Percentiles rank a stretch among this genome's conserved stretches.
These are phyloP conservation scores for Dioscorea zingiberensis DNA, from an alignment of 106 monocot genomes.

Conservation along the genomic window DNA sequence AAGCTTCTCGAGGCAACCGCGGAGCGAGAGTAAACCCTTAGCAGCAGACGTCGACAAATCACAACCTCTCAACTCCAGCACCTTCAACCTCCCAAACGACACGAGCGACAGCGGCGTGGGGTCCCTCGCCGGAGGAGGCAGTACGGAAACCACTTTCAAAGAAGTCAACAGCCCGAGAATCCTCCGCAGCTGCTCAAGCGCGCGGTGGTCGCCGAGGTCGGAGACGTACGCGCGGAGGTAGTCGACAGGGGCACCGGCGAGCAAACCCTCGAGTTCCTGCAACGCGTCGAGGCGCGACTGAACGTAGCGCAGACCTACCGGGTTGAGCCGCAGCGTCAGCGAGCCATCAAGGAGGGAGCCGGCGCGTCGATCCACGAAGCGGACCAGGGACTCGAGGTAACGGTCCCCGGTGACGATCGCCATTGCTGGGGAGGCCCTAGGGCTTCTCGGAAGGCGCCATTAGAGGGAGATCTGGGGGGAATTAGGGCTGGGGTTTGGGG, in stretches of 20 bases:
- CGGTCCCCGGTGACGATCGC: slow-evolving; percentile 79
- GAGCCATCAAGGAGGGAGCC: slow-evolving; percentile 63
- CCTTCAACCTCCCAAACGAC: slow-evolving; percentile 51
- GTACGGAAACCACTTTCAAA: slow-evolving; percentile 62
- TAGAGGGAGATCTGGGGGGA: not conserved
- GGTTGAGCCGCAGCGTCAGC: slow-evolving; percentile 85
- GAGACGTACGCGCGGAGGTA: slow-evolving; percentile 94
- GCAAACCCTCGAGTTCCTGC: slow-evolving; percentile 64
- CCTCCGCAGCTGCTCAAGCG: slow-evolving; percentile 83
- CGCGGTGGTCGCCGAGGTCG: slow-evolving; percentile 95
- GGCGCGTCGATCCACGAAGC: slow-evolving; percentile 59
- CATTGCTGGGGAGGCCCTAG: slow-evolving; percentile 22
- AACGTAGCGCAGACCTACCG: slow-evolving; percentile 86
- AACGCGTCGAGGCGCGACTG: slow-evolving; percentile 84
- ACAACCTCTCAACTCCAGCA: slow-evolving; percentile 81
- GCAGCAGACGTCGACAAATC: slow-evolving; percentile 72
- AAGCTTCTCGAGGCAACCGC: slow-evolving; percentile 77
- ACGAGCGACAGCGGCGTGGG: slow-evolving; percentile 75
- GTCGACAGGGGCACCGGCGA: slow-evolving; percentile 78
- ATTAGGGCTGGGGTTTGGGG: not conserved
- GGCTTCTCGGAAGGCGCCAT: slow-evolving; percentile 10
- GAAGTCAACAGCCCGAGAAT: slow-evolving; percentile 69
- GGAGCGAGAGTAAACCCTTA: slow-evolving; percentile 69
- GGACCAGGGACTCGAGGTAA: slow-evolving; percentile 73
- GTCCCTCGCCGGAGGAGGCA: slow-evolving; percentile 47